phyloP scores from a whole-genome alignment of 208 protist genomes.

The Naegleria lovaniensis region DNA sequence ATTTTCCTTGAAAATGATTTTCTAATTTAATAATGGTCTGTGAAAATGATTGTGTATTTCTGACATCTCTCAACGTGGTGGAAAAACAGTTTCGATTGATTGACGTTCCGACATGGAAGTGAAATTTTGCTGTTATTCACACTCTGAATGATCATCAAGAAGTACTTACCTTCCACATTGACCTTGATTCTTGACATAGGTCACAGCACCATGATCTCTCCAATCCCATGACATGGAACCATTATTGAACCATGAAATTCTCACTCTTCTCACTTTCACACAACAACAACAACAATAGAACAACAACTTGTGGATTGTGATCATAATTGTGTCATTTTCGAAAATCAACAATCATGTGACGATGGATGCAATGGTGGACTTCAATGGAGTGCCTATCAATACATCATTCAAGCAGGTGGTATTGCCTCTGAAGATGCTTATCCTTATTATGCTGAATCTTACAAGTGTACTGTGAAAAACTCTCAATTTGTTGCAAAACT shows the following conservation, averaged over 20 bases:
- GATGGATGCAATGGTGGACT: not conserved
- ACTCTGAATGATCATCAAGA: too few species aligned
- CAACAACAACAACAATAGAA: conserved; percentile 49
- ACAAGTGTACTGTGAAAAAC: not conserved
- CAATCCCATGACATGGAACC: conserved; percentile 59
- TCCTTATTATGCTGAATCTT: not conserved
- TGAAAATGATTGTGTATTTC: too few species aligned
- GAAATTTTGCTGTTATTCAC: too few species aligned
- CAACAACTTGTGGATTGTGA: conserved; percentile 84
- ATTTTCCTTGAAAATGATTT: too few species aligned
- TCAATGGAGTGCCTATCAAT: not conserved
- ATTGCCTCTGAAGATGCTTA: not conserved
- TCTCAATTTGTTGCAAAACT: not conserved
- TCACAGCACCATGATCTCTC: conserved; percentile 71
- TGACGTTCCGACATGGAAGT: too few species aligned
- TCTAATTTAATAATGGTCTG: too few species aligned
- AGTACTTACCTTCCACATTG: conserved; percentile 72
- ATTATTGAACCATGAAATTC: too few species aligned
- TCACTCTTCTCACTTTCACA: too few species aligned
- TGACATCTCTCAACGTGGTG: too few species aligned
- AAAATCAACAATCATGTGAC: not conserved
- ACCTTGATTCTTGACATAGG: conserved; percentile 85
- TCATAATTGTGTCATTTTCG: conserved; percentile 6
- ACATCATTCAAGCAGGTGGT: not conserved
- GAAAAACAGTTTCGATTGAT: too few species aligned